Evolutionary conservation across 2,329 filamentous ascomycete species (phyloP), one percentile per base, ranked within the genome.

Genomic region (Teratosphaeria viscida): DNA sequence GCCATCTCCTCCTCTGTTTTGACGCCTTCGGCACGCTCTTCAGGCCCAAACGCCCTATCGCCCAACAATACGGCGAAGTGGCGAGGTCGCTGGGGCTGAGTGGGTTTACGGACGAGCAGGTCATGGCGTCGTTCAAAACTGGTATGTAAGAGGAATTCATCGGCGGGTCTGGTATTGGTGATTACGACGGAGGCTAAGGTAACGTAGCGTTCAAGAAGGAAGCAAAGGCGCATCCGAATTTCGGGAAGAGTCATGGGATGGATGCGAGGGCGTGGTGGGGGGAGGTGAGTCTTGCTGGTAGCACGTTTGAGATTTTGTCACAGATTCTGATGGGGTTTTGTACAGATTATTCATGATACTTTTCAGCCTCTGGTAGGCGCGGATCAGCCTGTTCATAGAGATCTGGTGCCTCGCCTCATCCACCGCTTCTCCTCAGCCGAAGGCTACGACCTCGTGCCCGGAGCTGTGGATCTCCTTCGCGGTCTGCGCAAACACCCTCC

Each of bases 11-110:
- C 0, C 70, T 86, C 1, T 83, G 82, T 61, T 82, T 87, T 57
- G 84, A 87, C 68, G 84, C 84, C 4, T 86, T 86, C 64, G 83
- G 81, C n/a, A 87, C 84, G 0, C 73, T 87, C 2, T 86, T 85
- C 70, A 73, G 70, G 11, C 82, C 83, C 0, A 78, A 74, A 55
- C 65, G 67, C 10, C 73, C 81, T 1, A 77, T 86, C 7, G 73
- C 76, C 5, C 68, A 74, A 57, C 81, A 85, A 64, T 87, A 87
- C 68, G 76, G 72, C 43, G 71, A 76, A 23, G 74, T 81, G 2
- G 84, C 83, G 1, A 69, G 76, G 19, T 70, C 75, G 57, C 76
- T 80, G 66, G 82, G 83, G 2, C 65, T 85, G 49, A 64, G 65
- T 8, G 70, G 72, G 61, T 74, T 80, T 58, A 72, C 64, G 2